These are phyloP conservation scores for Parietaria judaica DNA, from an alignment of 306 rosid genomes.

Conservation along the genomic window DNA sequence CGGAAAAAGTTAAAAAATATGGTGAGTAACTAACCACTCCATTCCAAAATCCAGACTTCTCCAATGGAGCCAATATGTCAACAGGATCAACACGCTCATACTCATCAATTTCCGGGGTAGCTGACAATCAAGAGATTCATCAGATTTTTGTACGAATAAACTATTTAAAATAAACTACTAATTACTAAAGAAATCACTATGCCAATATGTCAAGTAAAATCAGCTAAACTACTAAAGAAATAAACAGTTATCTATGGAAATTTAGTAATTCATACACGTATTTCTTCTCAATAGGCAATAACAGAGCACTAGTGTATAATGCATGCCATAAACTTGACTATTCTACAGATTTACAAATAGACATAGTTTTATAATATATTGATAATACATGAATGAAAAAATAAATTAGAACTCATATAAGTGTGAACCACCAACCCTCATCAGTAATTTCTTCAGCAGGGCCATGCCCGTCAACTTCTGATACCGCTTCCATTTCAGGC, in stretches of 20 bases:
- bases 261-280: too few species aligned
- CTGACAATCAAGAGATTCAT: constrained; percentile 35
- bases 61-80: constrained; percentile 92
- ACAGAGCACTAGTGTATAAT: neutral
- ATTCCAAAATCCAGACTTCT: constrained; percentile 97
- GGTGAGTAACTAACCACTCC: constrained; percentile 71
- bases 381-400: too few species aligned
- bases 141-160: constrained; percentile 7
- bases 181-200: too few species aligned
- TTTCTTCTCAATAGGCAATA: too few species aligned
- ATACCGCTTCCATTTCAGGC: constrained; percentile 73
- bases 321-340: too few species aligned
- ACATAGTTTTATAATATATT: too few species aligned
- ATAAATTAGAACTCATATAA: neutral
- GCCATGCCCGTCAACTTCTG: constrained; percentile 74
- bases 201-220: constrained; percentile 11
- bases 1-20: too few species aligned
- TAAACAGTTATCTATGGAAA: neutral
- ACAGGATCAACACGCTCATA: constrained; percentile 98
- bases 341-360: too few species aligned
- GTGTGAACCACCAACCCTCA: constrained; percentile 50
- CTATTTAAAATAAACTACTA: neutral
- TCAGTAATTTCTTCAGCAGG: constrained; percentile 59
- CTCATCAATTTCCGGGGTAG: constrained; percentile 89
- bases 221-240: neutral